These are phyloP conservation scores for Astrephomene gubernaculifera DNA, from an alignment of 139 green algal species.

Conservation along the genomic window DNA sequence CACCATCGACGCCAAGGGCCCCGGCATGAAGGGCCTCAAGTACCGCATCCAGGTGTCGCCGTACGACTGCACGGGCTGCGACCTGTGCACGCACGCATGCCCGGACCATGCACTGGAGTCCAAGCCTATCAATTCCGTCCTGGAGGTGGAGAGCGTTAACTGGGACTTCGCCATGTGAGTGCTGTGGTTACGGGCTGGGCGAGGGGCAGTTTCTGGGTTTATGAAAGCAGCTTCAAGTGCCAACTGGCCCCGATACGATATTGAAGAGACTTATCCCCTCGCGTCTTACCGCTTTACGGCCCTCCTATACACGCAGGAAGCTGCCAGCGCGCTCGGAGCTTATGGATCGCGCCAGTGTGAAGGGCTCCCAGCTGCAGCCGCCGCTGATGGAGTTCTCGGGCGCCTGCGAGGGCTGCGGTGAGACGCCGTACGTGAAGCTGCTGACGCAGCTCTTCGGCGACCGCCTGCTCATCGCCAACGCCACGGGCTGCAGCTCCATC, in stretches of 20 bases:
- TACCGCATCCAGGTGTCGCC: constrained; percentile 76
- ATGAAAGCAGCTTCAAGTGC: no score
- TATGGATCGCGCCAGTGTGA: constrained; percentile 62
- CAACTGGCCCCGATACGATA: no score
- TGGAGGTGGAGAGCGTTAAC: constrained; percentile 56
- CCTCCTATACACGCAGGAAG: no score
- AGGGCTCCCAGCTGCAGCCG: constrained; percentile 65
- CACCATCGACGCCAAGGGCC: constrained; percentile 50
- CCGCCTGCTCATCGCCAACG: constrained; percentile 71
- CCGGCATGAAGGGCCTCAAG: constrained; percentile 54
- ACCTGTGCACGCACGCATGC: constrained; percentile 71
- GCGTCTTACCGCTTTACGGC: no score
- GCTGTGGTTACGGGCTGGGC: no score
- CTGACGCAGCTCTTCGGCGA: constrained; percentile 66
- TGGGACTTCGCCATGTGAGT: constrained; percentile 57
- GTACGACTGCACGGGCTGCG: constrained; percentile 73
- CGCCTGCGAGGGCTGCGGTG: constrained; percentile 69
- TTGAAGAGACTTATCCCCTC: no score
- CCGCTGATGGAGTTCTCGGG: constrained; percentile 72
- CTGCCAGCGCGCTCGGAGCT: no score
- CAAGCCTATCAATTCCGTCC: constrained; percentile 46
- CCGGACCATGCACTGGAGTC: constrained; percentile 63
- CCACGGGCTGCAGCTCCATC: constrained; percentile 70
- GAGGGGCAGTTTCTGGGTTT: no score
- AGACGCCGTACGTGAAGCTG: constrained; percentile 67